phyloP scores from a whole-genome alignment of 805 yeast genomes.

The Candida caryicola region DNA sequence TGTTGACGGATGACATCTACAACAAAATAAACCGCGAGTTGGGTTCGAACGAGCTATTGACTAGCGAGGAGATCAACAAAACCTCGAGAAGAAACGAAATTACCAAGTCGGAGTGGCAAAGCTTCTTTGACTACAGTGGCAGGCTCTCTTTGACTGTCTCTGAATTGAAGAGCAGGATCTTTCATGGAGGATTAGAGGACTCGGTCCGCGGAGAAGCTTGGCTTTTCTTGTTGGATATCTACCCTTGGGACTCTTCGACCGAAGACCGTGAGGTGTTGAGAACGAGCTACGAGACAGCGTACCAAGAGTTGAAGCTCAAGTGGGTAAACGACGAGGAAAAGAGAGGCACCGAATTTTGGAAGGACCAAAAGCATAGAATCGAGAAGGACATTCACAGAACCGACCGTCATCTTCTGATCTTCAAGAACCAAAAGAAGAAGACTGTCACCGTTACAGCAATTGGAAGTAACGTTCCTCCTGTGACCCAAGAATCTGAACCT shows the following conservation, averaged over 20 bases:
- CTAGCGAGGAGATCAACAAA: conserved; percentile 56
- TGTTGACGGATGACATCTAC: conserved; percentile 59
- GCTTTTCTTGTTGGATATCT: conserved; percentile 79
- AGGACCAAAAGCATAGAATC: conserved; percentile 84
- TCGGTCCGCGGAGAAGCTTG: conserved; percentile 71
- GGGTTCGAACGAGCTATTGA: conserved; percentile 55
- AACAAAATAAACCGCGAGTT: conserved; percentile 57
- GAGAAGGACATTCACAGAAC: conserved; percentile 93
- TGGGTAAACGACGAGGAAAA: conserved; percentile 61
- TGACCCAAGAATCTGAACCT: conserved; percentile 26
- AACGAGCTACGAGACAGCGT: conserved; percentile 56
- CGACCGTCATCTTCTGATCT: conserved; percentile 73
- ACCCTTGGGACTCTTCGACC: conserved; percentile 80
- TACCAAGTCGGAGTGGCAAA: conserved; percentile 74
- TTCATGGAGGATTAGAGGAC: conserved; percentile 81
- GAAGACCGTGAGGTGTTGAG: conserved; percentile 63
- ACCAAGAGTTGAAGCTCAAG: conserved; percentile 61
- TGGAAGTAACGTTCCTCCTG: conserved; percentile 8
- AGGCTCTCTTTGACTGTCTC: conserved; percentile 65
- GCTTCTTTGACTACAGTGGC: conserved; percentile 79
- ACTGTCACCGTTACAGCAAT: conserved; percentile 26
- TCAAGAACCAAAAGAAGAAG: conserved; percentile 46
- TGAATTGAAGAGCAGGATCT: conserved; percentile 79
- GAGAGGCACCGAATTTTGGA: conserved; percentile 64
- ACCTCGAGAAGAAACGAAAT: conserved; percentile 69